Conservation (phyloP, 768 basidiomycete genomes). For the Xerocomellus dryophilus region DNA sequence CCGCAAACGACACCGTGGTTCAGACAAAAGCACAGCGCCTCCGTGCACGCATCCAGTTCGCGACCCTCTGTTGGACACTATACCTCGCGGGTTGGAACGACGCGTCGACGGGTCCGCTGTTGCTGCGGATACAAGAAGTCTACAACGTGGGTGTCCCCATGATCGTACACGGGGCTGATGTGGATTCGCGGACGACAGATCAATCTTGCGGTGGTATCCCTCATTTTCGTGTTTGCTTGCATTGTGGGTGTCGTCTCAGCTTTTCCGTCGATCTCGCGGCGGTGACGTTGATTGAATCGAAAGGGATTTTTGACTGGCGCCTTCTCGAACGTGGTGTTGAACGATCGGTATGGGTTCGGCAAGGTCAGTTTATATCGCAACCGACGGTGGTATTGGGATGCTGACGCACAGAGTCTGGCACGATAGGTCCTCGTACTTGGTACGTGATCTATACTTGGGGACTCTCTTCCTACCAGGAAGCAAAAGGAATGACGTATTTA, state of each 20-base stretch:
- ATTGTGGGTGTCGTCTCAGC: constrained; percentile 24
- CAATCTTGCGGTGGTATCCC: constrained; percentile 39
- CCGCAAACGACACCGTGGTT: neutral
- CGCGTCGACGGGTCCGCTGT: constrained; percentile 36
- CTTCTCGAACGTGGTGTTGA: constrained; percentile 28
- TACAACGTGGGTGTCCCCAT: constrained; percentile 30
- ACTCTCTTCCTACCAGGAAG: neutral
- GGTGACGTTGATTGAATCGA: neutral
- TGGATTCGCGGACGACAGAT: constrained; percentile 27
- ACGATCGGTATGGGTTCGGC: constrained; percentile 33
- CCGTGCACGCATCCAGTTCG: constrained; percentile 31
- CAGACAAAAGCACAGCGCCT: constrained; percentile 22
- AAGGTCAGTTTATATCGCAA: constrained; percentile 21
- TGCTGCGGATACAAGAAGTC: constrained; percentile 37
- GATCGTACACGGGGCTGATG: neutral
- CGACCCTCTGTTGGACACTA: constrained; percentile 33
- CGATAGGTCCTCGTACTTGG: constrained; percentile 29
- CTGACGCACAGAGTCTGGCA: neutral
- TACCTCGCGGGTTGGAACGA: constrained; percentile 41
- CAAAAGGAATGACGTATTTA: neutral
- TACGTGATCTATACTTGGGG: neutral
- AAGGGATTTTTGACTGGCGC: constrained; percentile 27
- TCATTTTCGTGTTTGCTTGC: constrained; percentile 43
- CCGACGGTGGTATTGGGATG: neutral
- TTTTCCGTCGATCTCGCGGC: neutral